These are phyloP conservation scores for Kurtzmaniella quercitrusa DNA, from an alignment of 1,139 yeast genomes.

Conservation along the genomic window DNA sequence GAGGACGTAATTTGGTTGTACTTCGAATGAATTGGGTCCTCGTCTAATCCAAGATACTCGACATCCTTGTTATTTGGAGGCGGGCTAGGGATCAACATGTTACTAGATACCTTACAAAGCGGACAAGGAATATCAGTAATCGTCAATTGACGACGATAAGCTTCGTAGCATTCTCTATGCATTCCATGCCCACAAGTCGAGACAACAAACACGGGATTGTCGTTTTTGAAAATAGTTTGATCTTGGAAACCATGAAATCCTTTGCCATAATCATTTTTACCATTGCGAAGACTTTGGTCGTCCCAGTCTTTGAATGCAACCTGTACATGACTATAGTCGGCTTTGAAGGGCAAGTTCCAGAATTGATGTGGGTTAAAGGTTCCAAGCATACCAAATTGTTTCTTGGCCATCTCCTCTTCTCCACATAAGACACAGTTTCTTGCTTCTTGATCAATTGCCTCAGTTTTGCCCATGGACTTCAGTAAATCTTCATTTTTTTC, in stretches of 20 bases:
- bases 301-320: constrained; percentile 27
- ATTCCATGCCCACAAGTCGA: constrained; percentile 70
- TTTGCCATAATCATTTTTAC: constrained; percentile 18
- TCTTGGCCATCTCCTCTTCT: constrained; percentile 42
- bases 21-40: constrained; percentile 6
- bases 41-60: constrained; percentile 1
- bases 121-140: constrained; percentile 49
- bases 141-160: constrained; percentile 22
- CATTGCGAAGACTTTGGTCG: constrained; percentile 11
- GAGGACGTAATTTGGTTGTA: constrained; percentile 10
- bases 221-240: constrained; percentile 8
- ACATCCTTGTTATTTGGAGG: constrained; percentile 16
- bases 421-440: constrained; percentile 66
- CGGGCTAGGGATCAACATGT: constrained; percentile 43
- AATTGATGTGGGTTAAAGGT: constrained; percentile 35
- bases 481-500: constrained; percentile 24
- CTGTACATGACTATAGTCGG: constrained; percentile 5
- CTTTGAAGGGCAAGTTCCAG: constrained; percentile 42
- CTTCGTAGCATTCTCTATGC: constrained; percentile 52
- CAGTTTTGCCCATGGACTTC: constrained; percentile 2
- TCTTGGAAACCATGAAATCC: constrained; percentile 15
- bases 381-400: constrained; percentile 54
- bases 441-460: constrained; percentile 8
- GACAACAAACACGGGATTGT: constrained; percentile 27
- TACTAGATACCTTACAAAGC: constrained; percentile 53